These are phyloP conservation scores for Scopulariopsis brevicaulis DNA, from an alignment of 2,329 filamentous ascomycete species.

Conservation along the genomic window DNA sequence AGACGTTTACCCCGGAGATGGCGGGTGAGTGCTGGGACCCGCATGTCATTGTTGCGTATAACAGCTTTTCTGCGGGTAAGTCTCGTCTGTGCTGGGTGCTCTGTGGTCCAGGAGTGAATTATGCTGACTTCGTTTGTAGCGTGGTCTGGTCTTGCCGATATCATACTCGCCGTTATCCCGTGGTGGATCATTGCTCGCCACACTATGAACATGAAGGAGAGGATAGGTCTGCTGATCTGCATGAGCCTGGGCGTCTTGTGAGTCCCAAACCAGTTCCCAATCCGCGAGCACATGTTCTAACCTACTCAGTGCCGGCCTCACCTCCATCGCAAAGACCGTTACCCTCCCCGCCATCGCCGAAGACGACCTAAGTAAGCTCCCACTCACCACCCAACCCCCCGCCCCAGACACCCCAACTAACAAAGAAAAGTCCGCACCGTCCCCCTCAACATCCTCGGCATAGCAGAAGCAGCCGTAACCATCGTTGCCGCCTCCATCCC, in stretches of 20 bases:
- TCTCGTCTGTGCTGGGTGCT: neutral
- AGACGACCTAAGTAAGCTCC: neutral
- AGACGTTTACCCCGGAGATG: neutral
- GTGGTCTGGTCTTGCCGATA: constrained; percentile 24
- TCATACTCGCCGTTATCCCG: constrained; percentile 25
- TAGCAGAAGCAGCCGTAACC: constrained; percentile 10
- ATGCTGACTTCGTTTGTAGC: constrained; percentile 6
- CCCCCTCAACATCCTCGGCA: constrained; percentile 10
- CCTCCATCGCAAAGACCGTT: constrained; percentile 19
- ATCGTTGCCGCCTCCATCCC: constrained; percentile 16
- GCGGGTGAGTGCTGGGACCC: constrained; percentile 3
- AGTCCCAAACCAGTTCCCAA: constrained; percentile 4
- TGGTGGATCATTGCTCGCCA: constrained; percentile 27
- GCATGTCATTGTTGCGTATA: constrained; percentile 6
- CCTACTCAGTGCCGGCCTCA: constrained; percentile 15
- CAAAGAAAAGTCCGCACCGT: constrained; percentile 9
- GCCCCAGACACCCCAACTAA: neutral
- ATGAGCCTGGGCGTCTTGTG: constrained; percentile 32
- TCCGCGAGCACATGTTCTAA: neutral
- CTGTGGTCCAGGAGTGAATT: neutral
- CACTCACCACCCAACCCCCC: neutral
- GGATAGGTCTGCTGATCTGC: constrained; percentile 25
- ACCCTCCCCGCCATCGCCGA: constrained; percentile 9
- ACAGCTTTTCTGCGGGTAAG: constrained; percentile 6
- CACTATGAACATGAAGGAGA: constrained; percentile 25